These are phyloP conservation scores for Fusarium torulosum DNA, from an alignment of 2,329 filamentous ascomycete species.

Conservation along the genomic window DNA sequence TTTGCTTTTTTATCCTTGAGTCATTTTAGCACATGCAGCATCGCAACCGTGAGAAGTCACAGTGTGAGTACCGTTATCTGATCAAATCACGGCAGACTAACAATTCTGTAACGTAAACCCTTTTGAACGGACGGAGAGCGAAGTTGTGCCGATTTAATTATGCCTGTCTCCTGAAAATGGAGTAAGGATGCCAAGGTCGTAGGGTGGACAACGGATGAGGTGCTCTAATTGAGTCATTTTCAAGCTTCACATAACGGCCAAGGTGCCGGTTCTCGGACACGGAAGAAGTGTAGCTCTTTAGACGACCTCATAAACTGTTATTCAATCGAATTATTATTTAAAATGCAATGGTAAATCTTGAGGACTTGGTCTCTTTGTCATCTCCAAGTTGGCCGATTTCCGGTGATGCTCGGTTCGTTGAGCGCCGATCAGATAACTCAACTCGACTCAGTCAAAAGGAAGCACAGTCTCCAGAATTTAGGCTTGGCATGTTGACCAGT, in stretches of 20 bases:
- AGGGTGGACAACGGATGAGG: no score
- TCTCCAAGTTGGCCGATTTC: slow-evolving; percentile 10
- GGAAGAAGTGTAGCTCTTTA: no score
- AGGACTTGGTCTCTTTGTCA: neutral
- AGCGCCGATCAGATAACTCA: slow-evolving; percentile 37
- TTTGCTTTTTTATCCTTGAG: neutral
- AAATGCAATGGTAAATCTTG: no score
- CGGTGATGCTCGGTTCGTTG: neutral
- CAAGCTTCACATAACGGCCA: no score
- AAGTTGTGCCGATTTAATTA: no score
- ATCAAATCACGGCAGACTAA: slow-evolving; percentile 11
- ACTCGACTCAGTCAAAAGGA: neutral
- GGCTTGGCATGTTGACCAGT: slow-evolving; percentile 9
- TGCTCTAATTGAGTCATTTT: neutral
- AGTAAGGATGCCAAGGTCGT: no score
- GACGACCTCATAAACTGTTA: no score
- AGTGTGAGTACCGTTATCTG: slow-evolving; percentile 37
- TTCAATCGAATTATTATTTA: no score
- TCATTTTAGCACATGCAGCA: neutral
- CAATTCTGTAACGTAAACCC: neutral
- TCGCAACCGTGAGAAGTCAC: neutral
- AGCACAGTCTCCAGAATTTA: neutral
- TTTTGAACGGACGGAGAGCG: neutral
- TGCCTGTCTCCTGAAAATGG: no score
- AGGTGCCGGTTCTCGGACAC: neutral